phyloP scores from a whole-genome alignment of 2,329 filamentous ascomycete species.

The Dactylellina drechsleri region DNA sequence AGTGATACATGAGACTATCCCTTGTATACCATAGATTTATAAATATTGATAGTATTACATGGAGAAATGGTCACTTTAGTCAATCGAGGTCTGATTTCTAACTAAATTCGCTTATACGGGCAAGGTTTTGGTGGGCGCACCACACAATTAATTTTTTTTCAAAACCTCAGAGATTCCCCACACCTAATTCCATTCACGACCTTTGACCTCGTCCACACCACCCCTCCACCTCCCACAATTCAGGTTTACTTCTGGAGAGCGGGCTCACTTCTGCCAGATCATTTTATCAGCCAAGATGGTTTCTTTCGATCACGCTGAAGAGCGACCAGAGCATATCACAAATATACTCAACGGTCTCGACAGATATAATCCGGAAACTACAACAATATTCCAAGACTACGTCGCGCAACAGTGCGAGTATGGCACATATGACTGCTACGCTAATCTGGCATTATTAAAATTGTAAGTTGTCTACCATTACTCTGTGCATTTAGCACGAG shows the following conservation, averaged over 20 bases:
- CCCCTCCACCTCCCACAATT: not conserved
- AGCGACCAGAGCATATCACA: slow-evolving; percentile 91
- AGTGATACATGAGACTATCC: slow-evolving; percentile 5
- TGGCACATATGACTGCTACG: slow-evolving; percentile 93
- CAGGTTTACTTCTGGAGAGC: slow-evolving; percentile 26
- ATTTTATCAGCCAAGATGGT: slow-evolving; percentile 24
- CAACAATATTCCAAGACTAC: slow-evolving; percentile 91
- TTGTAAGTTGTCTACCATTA: slow-evolving; percentile 74
- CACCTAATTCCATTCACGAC: slow-evolving; percentile 28
- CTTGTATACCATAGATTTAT: not conserved
- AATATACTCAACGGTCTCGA: slow-evolving; percentile 96
- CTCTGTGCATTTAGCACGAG: too few relatives aligned
- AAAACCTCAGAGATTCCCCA: slow-evolving; percentile 33
- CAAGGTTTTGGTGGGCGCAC: slow-evolving; percentile 7
- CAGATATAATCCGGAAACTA: slow-evolving; percentile 98
- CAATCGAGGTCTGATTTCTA: too few relatives aligned
- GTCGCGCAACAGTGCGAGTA: slow-evolving; percentile 93
- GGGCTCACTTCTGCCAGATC: not conserved
- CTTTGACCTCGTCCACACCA: not conserved
- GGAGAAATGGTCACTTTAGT: too few relatives aligned
- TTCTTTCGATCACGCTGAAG: slow-evolving; percentile 83
- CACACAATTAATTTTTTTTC: slow-evolving; percentile 51
- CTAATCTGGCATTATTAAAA: slow-evolving; percentile 94
- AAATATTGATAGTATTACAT: too few relatives aligned
- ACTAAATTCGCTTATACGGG: not conserved